These are phyloP conservation scores for Plectosphaerella plurivora DNA, from an alignment of 2,329 filamentous ascomycete genomes.

Conservation along the genomic window DNA sequence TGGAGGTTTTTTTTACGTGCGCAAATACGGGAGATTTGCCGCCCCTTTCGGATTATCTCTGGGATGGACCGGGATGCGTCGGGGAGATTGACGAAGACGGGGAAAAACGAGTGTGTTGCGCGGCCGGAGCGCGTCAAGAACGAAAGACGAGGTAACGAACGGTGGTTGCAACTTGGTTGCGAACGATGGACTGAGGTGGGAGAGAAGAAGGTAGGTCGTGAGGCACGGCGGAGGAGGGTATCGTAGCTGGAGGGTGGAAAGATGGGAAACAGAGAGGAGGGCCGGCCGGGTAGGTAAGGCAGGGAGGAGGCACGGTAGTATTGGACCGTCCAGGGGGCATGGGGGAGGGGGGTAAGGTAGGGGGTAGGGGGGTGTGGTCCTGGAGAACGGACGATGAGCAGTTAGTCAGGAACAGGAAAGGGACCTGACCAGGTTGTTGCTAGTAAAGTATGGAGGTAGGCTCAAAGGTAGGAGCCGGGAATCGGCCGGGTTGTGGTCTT, in stretches of 20 bases:
- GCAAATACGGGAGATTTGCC: not conserved
- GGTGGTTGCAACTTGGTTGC: not conserved
- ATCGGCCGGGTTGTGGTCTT: not conserved
- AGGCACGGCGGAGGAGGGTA: not conserved
- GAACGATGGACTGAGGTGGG: slow-evolving; percentile 4
- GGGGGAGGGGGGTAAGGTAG: slow-evolving; percentile 5
- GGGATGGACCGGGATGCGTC: not conserved
- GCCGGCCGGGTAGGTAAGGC: not conserved
- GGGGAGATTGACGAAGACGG: slow-evolving; percentile 2
- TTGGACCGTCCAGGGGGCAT: slow-evolving; percentile 2
- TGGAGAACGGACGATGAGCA: no score
- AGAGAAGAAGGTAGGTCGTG: not conserved
- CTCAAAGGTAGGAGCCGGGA: not conserved
- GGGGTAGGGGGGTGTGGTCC: no score
- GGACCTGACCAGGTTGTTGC: slow-evolving; percentile 5
- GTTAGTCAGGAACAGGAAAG: not conserved
- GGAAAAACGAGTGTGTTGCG: slow-evolving; percentile 10
- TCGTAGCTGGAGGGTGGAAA: not conserved
- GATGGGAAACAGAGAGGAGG: not conserved
- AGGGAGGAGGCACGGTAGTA: not conserved
- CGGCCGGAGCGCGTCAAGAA: not conserved
- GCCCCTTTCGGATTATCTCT: not conserved
- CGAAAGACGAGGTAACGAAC: not conserved
- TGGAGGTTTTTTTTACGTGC: not conserved
- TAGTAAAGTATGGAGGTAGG: no score